Conservation (phyloP, 164 flowering plant genomes). For the Akebia trifoliata region DNA sequence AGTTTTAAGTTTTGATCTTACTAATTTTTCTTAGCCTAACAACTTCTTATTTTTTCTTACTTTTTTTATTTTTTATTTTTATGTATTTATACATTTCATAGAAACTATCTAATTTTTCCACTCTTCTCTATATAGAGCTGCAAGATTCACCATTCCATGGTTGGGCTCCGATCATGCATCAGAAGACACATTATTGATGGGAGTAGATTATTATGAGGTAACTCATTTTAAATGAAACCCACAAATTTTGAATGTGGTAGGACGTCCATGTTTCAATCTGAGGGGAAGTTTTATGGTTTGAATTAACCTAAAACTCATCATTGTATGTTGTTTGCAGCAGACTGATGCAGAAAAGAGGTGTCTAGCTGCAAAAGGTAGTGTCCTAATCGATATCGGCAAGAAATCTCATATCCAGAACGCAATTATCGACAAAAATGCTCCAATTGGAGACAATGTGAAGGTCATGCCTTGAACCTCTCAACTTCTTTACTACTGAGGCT, state of each 20-base stretch:
- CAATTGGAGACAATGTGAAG: slow-evolving; percentile 93
- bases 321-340: slow-evolving; percentile 36
- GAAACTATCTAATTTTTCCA: too few species aligned
- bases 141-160: slow-evolving; percentile 90
- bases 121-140: slow-evolving; percentile 51
- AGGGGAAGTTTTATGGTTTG: background rate
- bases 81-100: too few species aligned
- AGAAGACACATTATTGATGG: slow-evolving; percentile 89
- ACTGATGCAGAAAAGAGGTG: slow-evolving; percentile 81
- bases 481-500: too few species aligned
- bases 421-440: slow-evolving; percentile 97
- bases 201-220: slow-evolving; percentile 97
- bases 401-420: slow-evolving; percentile 90
- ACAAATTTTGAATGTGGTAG: background rate
- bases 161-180: slow-evolving; percentile 90
- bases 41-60: too few species aligned
- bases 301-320: too few species aligned
- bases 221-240: background rate
- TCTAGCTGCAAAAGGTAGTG: slow-evolving; percentile 83
- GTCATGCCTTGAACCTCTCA: slow-evolving; percentile 27
- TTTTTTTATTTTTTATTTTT: too few species aligned
- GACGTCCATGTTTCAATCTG: background rate
- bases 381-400: slow-evolving; percentile 89
- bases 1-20: too few species aligned
- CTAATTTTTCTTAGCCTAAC: too few species aligned